These are phyloP conservation scores for Trichaptum fuscoviolaceum DNA, from an alignment of 768 basidiomycete species.

Conservation along the genomic window DNA sequence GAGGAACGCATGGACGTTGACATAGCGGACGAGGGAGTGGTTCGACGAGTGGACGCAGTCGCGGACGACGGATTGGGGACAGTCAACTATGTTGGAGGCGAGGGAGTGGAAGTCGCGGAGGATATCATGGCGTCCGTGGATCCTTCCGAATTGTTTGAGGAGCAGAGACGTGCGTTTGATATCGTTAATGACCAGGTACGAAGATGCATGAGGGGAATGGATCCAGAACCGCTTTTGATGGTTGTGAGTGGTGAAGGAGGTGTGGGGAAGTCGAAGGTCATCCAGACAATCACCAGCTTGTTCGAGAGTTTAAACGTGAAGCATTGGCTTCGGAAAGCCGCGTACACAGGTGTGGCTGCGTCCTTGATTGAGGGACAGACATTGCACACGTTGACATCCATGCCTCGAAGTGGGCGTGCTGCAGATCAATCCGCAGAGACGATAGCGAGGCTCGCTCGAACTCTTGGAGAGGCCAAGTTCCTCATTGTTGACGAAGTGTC, in stretches of 20 bases:
- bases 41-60: no score
- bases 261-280: constrained; percentile 38
- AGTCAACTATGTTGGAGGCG: background rate
- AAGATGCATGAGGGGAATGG: constrained; percentile 6
- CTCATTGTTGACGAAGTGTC: constrained; percentile 9
- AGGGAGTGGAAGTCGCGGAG: background rate
- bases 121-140: constrained; percentile 9
- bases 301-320: constrained; percentile 19
- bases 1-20: no score
- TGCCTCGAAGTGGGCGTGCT: constrained; percentile 9
- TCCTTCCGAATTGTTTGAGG: constrained; percentile 19
- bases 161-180: constrained; percentile 31
- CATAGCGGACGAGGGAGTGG: no score
- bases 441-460: constrained; percentile 7
- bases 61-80: background rate
- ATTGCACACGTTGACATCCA: constrained; percentile 17
- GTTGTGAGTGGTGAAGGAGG: constrained; percentile 37
- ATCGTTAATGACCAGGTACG: constrained; percentile 27
- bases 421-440: constrained; percentile 7
- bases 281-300: constrained; percentile 30
- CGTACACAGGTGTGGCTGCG: constrained; percentile 36
- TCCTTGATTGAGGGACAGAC: constrained; percentile 34
- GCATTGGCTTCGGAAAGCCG: constrained; percentile 28
- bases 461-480: constrained; percentile 11
- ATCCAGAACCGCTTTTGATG: constrained; percentile 30